Evolutionary conservation across 805 yeast species (phyloP).

Genomic region (Lipomyces starkeyi): DNA sequence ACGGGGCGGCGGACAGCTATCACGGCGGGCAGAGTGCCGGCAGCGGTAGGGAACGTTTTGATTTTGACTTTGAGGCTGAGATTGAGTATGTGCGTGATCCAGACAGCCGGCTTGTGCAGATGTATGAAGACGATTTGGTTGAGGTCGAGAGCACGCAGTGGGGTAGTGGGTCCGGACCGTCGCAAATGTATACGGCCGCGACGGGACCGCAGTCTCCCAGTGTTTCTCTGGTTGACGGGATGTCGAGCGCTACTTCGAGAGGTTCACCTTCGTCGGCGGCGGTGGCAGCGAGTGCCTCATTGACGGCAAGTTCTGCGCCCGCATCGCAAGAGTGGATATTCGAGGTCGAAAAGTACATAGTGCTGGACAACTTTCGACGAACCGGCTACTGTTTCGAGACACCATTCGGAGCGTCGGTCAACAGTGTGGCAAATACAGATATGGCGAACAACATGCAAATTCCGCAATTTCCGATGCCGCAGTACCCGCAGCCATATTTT

Average conservation of each 20-base stretch:
- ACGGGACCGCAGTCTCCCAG: neutral
- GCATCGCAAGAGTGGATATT: slow-evolving; percentile 14
- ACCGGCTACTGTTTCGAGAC: slow-evolving; percentile 28
- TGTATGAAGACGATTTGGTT: slow-evolving; percentile 10
- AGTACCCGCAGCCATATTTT: neutral
- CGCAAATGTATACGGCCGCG: neutral
- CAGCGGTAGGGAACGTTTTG: slow-evolving; percentile 9
- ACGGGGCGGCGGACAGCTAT: neutral
- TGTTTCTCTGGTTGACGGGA: neutral
- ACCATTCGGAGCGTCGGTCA: neutral
- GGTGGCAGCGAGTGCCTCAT: neutral
- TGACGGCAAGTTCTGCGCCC: neutral
- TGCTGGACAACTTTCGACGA: slow-evolving; percentile 30
- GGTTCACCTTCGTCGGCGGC: neutral
- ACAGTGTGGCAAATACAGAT: neutral
- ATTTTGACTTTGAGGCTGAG: slow-evolving; percentile 15
- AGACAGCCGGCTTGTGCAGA: slow-evolving; percentile 16
- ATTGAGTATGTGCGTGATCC: slow-evolving; percentile 21
- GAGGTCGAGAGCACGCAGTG: neutral
- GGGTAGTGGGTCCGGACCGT: neutral
- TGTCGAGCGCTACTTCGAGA: no score
- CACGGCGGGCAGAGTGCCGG: slow-evolving; percentile 9
- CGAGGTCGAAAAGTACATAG: slow-evolving; percentile 29
- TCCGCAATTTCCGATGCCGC: neutral
- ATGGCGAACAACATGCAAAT: neutral